A percentile compares a stretch with the other conserved stretches of the same genome.
Conservation (phyloP, 371 early-diverging fungal species). For the Mucor lusitanicus region DNA sequence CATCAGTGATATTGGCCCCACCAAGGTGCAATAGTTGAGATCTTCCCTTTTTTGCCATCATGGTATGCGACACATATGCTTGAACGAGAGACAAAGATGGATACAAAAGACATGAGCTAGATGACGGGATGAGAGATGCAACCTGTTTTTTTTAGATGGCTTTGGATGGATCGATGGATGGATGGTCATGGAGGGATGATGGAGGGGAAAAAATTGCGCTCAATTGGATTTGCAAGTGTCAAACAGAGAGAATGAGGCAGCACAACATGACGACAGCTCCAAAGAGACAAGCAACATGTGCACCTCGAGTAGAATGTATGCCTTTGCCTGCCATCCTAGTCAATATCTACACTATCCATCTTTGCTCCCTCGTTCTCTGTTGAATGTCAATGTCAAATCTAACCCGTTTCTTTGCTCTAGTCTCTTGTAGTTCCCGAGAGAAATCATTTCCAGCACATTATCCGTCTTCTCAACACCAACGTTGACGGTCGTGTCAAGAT, state of each 20-base stretch:
- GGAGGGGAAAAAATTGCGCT: not conserved
- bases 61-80: constrained; percentile 8
- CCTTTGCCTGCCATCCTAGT: not conserved
- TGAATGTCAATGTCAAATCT: not conserved
- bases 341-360: not conserved
- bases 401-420: constrained; percentile 38
- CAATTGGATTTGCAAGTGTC: not conserved
- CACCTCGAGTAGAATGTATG: not conserved
- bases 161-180: constrained; percentile 20
- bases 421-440: constrained; percentile 90
- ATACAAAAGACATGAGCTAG: not conserved
- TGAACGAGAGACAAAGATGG: not conserved
- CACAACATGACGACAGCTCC: not conserved
- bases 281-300: not conserved
- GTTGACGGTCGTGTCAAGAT: constrained; percentile 97
- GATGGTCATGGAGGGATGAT: not conserved
- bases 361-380: not conserved
- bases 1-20: not conserved
- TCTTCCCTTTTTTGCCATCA: constrained; percentile 20
- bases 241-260: not conserved
- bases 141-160: not conserved
- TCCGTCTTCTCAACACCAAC: constrained; percentile 99
- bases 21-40: constrained; percentile 3
- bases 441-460: constrained; percentile 94
- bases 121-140: not conserved